Percentiles rank a stretch among this genome's conserved stretches.
phyloP scores from a whole-genome alignment of 2,329 filamentous ascomycete genomes.

The Ascochyta koolunga region DNA sequence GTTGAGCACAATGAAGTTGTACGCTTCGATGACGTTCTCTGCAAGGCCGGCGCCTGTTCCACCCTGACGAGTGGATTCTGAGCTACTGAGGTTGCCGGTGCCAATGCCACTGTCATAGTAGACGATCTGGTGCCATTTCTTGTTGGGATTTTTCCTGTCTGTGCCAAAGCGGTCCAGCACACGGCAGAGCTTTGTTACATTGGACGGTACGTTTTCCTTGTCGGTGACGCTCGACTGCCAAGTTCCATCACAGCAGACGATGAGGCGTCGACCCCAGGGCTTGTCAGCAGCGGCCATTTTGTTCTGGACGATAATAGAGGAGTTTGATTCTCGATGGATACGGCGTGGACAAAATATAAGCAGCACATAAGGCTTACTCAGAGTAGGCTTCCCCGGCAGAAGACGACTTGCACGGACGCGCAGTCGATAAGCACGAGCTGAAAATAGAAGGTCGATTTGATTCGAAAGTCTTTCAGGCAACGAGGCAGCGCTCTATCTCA shows the following conservation, averaged over 20 bases:
- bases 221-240: slow-evolving; percentile 44
- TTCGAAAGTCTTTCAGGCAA: not conserved
- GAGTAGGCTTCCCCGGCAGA: not conserved
- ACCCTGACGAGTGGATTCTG: slow-evolving; percentile 42
- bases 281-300: slow-evolving; percentile 14
- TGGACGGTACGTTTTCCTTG: slow-evolving; percentile 43
- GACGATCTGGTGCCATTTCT: slow-evolving; percentile 45
- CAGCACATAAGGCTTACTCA: not conserved
- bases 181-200: slow-evolving; percentile 45
- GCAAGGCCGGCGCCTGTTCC: slow-evolving; percentile 53
- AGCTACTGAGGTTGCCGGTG: slow-evolving; percentile 37
- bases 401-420: not conserved
- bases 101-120: slow-evolving; percentile 47
- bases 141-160: slow-evolving; percentile 27
- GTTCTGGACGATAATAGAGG: not conserved
- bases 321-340: not conserved
- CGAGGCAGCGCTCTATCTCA: not conserved
- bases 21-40: slow-evolving; percentile 57
- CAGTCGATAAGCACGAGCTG: not conserved
- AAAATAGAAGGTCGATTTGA: not conserved
- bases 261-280: slow-evolving; percentile 41
- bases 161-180: slow-evolving; percentile 38
- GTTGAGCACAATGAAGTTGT: slow-evolving; percentile 59
- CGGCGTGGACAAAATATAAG: too few relatives aligned
- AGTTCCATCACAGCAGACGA: slow-evolving; percentile 48